Evolutionary conservation across 805 yeast genomes (phyloP).

Genomic region (Pichia occidentalis): DNA sequence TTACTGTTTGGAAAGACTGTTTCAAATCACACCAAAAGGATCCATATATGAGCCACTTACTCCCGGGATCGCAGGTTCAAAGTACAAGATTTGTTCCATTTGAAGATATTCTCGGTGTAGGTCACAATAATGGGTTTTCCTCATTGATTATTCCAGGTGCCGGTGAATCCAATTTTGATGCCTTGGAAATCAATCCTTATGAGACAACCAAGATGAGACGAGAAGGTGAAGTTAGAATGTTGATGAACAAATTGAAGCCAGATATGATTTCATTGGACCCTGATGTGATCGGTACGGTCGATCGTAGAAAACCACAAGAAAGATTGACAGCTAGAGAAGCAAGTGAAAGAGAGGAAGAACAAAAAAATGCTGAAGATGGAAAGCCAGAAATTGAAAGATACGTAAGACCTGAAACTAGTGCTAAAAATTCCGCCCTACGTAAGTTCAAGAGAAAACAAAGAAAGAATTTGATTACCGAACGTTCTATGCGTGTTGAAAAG

Average conservation of each 20-base stretch:
- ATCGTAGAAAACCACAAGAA: constrained; percentile 53
- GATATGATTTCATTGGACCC: constrained; percentile 94
- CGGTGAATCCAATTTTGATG: constrained; percentile 97
- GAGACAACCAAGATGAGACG: constrained; percentile 91
- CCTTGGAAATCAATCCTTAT: constrained; percentile 87
- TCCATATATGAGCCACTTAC: constrained; percentile 88
- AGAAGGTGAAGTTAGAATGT: constrained; percentile 78
- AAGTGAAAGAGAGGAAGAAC: constrained; percentile 33
- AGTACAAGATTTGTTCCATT: constrained; percentile 77
- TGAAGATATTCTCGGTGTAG: constrained; percentile 92
- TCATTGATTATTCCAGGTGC: constrained; percentile 91
- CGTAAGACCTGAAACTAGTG: constrained; percentile 62
- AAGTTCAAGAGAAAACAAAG: constrained; percentile 76
- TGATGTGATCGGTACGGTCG: constrained; percentile 75
- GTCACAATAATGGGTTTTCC: constrained; percentile 72
- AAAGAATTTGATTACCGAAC: constrained; percentile 78
- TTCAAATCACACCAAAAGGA: constrained; percentile 61
- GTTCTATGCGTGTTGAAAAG: constrained; percentile 69
- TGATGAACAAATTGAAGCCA: constrained; percentile 83
- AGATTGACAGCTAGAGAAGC: constrained; percentile 60
- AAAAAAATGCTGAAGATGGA: constrained; percentile 30
- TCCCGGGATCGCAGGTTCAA: constrained; percentile 70
- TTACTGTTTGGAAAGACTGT: constrained; percentile 88
- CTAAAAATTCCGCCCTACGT: constrained; percentile 79
- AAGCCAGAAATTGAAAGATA: constrained; percentile 45